Base-by-base conservation (phyloP, 176 grass and related monocot genomes). In the Stipa capillata region DNA sequence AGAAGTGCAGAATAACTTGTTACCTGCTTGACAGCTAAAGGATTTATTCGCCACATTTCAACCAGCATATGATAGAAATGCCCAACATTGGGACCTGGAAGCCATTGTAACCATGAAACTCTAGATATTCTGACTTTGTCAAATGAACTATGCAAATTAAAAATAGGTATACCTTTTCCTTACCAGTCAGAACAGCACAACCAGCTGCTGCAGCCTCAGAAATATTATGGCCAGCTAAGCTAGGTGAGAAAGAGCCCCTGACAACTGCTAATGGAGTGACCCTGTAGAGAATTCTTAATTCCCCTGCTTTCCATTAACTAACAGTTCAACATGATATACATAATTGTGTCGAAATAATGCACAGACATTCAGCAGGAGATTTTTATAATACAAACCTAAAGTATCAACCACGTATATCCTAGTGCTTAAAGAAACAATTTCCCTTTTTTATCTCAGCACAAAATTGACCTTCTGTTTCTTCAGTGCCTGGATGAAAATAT, bases 11-110 rank as follows among this genome's bases (percentile, higher is more conserved):
- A 33, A 71, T 29, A 79, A 5, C 13, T 27, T 48, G 8, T 85
- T 31, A 94, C 96, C 96, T 94, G 90, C 60, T 89, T 81, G 54
- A 89, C 64, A 87, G 90, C 87, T 80, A 90, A 89, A 79, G 75
- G 64, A 76, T 90, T 90, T 79, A 88, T 88, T 65, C 60, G 85
- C 83, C 84, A 60, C 90, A 98, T 93, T 87, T 88, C 90, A 78
- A 82, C 82, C 69, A 94, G 71, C 90, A 98, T 98, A 73, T 94
- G 85, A n/a, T 80, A 83, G 75, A 94, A 98, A 51, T 94, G 96
- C 36, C 96, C 92, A 64, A 98, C 81, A 67, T 94, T 74, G 51
- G 90, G 88, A 56, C 96, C 96, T 98, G 85, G 79, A 92, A 81
- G 44, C 34, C 65, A 71, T 28, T 5, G 54, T 33, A 69, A 70